A percentile compares a stretch with the other conserved stretches of the same genome.
Evolutionary conservation across 2,329 filamentous ascomycete species (phyloP).

Genomic region (Chaetomiaceae sp.): DNA sequence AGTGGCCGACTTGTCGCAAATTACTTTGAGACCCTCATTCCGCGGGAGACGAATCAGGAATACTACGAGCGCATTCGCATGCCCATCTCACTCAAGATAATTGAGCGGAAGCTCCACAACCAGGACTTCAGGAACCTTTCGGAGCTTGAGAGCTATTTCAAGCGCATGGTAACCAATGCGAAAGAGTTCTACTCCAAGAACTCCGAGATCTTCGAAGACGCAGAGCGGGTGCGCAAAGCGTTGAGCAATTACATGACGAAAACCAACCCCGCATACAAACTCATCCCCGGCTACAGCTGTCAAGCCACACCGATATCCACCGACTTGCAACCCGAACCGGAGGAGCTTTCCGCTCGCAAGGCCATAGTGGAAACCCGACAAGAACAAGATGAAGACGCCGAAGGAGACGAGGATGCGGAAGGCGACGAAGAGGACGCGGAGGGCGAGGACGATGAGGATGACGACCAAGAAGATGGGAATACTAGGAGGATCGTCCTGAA

Average conservation of each 20-base stretch:
- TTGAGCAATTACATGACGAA: conserved; percentile 85
- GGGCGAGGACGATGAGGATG: conserved; percentile 29
- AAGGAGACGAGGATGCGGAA: conserved; percentile 31
- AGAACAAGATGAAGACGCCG: conserved; percentile 28
- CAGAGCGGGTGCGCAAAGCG: conserved; percentile 80
- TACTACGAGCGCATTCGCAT: conserved; percentile 76
- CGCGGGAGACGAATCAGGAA: conserved; percentile 58
- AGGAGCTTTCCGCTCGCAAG: conserved; percentile 26
- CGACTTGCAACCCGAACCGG: conserved; percentile 14
- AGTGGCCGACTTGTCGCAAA: conserved; percentile 70
- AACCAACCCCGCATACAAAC: conserved; percentile 75
- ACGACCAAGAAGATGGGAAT: conserved; percentile 26
- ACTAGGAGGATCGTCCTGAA: conserved; percentile 23
- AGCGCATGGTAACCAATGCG: conserved; percentile 81
- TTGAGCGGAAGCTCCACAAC: conserved; percentile 68
- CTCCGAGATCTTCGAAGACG: conserved; percentile 72
- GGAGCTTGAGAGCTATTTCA: conserved; percentile 76
- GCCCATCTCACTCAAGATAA: conserved; percentile 71
- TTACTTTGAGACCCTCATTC: conserved; percentile 68
- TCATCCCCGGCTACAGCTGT: conserved; percentile 60
- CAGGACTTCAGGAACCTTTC: conserved; percentile 66
- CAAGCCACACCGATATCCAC: conserved; percentile 61
- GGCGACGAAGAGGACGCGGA: conserved; percentile 28
- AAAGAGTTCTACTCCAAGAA: conserved; percentile 76
- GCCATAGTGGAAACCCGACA: conserved; percentile 26